phyloP scores from a whole-genome alignment of 2,329 filamentous ascomycete genomes.

The Trichophyton rubrum region DNA sequence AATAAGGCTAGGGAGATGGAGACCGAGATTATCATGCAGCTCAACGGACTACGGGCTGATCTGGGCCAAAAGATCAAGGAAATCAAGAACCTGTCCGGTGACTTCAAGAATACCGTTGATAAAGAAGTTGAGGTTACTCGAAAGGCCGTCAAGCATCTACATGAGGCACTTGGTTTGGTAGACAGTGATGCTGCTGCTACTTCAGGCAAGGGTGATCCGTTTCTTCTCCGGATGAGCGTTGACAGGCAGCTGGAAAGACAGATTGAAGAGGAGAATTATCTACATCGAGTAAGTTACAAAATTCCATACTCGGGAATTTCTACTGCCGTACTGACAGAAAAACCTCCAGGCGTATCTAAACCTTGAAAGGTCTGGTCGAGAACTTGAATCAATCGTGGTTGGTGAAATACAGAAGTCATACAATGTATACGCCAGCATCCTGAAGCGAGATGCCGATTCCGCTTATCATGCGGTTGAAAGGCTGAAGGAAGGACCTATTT shows the following conservation, averaged over 20 bases:
- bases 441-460: slow-evolving; percentile 81
- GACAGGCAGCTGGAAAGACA: slow-evolving; percentile 86
- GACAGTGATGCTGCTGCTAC: slow-evolving; percentile 64
- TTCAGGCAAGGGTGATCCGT: slow-evolving; percentile 82
- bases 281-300: slow-evolving; percentile 58
- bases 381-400: slow-evolving; percentile 91
- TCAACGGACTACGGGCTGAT: slow-evolving; percentile 76
- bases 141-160: slow-evolving; percentile 65
- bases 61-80: slow-evolving; percentile 95
- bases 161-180: slow-evolving; percentile 66
- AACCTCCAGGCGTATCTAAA: slow-evolving; percentile 69
- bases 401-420: slow-evolving; percentile 97
- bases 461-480: slow-evolving; percentile 66
- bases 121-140: slow-evolving; percentile 83
- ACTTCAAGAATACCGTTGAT: slow-evolving; percentile 94
- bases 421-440: slow-evolving; percentile 79
- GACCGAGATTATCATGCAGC: slow-evolving; percentile 74
- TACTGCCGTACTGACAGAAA: background rate
- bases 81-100: slow-evolving; percentile 82
- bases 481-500: slow-evolving; percentile 69
- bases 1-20: slow-evolving; percentile 87
- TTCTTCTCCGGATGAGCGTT: slow-evolving; percentile 70
- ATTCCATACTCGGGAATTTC: background rate
- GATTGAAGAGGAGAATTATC: slow-evolving; percentile 92
- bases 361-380: slow-evolving; percentile 81